These are phyloP conservation scores for Guyanaporus albipodus DNA, from an alignment of 768 basidiomycete genomes.

Conservation along the genomic window DNA sequence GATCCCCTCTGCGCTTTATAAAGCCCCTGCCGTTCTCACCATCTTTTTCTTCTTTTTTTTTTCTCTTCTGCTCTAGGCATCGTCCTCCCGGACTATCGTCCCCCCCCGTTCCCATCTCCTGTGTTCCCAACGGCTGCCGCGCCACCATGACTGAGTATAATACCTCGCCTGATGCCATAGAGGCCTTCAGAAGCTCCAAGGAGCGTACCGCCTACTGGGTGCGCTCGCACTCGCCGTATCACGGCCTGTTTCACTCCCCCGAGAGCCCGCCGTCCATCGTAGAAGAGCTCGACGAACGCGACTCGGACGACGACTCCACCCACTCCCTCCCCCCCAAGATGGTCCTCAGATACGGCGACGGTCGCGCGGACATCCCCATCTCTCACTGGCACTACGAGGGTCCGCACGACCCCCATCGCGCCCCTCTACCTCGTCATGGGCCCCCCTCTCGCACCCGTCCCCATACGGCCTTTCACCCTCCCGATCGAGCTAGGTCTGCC, in stretches of 20 bases:
- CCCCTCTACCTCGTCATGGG: conserved; percentile 18
- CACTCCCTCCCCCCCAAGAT: conserved; percentile 63
- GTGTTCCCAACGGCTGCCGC: not conserved
- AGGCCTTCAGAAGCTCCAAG: conserved; percentile 54
- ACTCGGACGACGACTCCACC: conserved; percentile 40
- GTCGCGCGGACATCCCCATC: conserved; percentile 61
- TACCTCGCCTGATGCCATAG: conserved; percentile 53
- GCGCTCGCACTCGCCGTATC: conserved; percentile 35
- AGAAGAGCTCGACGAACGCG: conserved; percentile 38
- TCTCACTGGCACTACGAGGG: conserved; percentile 38
- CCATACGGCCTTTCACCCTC: conserved; percentile 31
- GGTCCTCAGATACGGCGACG: conserved; percentile 65
- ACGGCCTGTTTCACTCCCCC: conserved; percentile 49
- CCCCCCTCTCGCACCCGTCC: conserved; percentile 25
- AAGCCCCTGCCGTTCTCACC: conserved; percentile 12
- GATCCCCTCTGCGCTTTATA: conserved; percentile 20
- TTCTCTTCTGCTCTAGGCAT: conserved; percentile 1
- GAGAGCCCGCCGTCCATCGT: conserved; percentile 48
- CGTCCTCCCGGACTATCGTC: no score
- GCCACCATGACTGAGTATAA: conserved; percentile 62
- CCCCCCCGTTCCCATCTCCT: not conserved
- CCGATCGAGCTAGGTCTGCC: conserved; percentile 39
- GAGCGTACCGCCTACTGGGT: conserved; percentile 69
- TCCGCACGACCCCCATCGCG: conserved; percentile 12
- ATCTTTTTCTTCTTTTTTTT: conserved; percentile 8